These are phyloP conservation scores for Salvia hispanica DNA, from an alignment of 257 asterid species.

Conservation along the genomic window DNA sequence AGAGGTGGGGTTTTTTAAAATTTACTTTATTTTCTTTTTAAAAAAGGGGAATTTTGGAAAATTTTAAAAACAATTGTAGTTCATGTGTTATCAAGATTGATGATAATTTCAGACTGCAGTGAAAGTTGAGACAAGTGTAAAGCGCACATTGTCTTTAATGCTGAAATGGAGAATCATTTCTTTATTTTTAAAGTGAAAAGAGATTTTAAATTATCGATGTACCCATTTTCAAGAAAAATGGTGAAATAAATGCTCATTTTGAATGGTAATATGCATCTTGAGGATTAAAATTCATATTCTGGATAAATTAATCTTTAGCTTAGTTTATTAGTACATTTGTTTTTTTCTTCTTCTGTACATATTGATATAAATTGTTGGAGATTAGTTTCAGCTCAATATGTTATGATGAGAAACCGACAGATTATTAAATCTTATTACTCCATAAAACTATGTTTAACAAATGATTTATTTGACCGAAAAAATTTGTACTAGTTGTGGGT, in stretches of 20 bases:
- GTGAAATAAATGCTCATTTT: not conserved
- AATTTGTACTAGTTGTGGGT: no score
- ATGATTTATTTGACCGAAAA: no score
- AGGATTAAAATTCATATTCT: not conserved
- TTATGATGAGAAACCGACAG: no score
- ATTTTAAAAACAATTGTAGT: not conserved
- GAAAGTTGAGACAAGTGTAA: slow-evolving; percentile 30
- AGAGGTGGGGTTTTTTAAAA: not conserved
- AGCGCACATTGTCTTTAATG: slow-evolving; percentile 1
- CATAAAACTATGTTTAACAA: no score
- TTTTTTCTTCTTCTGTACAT: no score
- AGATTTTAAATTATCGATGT: slow-evolving; percentile 12
- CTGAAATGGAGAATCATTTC: slow-evolving; percentile 18
- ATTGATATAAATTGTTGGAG: no score
- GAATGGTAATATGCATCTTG: not conserved
- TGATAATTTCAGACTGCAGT: slow-evolving; percentile 28
- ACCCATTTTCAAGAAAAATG: not conserved
- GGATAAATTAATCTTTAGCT: not conserved
- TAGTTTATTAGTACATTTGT: not conserved
- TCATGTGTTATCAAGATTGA: slow-evolving; percentile 22
- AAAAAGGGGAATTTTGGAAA: slow-evolving; percentile 10
- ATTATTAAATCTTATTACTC: no score
- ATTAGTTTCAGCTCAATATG: no score
- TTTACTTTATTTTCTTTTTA: not conserved
- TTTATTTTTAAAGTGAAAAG: not conserved